phyloP scores from a whole-genome alignment of 2,329 filamentous ascomycete species.

The Penicillium fuscoglaucum region DNA sequence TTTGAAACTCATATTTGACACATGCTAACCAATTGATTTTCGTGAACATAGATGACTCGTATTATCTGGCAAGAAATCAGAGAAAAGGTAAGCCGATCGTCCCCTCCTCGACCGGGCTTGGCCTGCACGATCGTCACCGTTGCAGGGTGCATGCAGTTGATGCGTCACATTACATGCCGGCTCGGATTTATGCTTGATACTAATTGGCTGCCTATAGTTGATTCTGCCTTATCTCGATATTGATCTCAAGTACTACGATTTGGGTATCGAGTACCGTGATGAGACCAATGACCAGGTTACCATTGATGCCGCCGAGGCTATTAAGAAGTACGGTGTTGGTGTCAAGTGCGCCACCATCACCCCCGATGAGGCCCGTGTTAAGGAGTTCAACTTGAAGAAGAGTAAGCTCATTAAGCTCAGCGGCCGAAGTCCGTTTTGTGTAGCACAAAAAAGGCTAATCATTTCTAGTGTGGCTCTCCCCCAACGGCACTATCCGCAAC shows the following conservation, averaged over 20 bases:
- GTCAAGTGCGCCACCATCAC: constrained; percentile 99
- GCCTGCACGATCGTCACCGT: constrained; percentile 19
- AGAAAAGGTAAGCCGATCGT: constrained; percentile 65
- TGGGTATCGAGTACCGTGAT: constrained; percentile 92
- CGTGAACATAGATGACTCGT: constrained; percentile 74
- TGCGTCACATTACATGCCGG: constrained; percentile 6
- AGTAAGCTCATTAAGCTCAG: constrained; percentile 64
- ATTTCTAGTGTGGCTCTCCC: constrained; percentile 85
- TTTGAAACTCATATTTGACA: constrained; percentile 8
- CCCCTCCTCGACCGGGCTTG: constrained; percentile 10
- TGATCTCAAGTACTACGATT: constrained; percentile 97
- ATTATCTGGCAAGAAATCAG: constrained; percentile 99
- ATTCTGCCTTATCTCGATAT: constrained; percentile 95
- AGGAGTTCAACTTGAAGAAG: constrained; percentile 99
- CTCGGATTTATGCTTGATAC: constrained; percentile 7
- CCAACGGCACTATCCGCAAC: constrained; percentile 83
- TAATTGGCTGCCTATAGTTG: constrained; percentile 55
- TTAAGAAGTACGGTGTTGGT: constrained; percentile 98
- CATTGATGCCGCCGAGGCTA: constrained; percentile 89
- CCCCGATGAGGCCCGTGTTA: constrained; percentile 90
- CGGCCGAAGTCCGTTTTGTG: not conserved
- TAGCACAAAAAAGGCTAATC: constrained; percentile 14
- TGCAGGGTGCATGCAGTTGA: constrained; percentile 20
- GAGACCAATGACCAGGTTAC: constrained; percentile 97
- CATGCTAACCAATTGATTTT: constrained; percentile 23